A percentile compares a stretch with the other conserved stretches of the same genome.
Conservation (phyloP, 2,329 filamentous ascomycete genomes). For the Aspergillus thermomutatus region DNA sequence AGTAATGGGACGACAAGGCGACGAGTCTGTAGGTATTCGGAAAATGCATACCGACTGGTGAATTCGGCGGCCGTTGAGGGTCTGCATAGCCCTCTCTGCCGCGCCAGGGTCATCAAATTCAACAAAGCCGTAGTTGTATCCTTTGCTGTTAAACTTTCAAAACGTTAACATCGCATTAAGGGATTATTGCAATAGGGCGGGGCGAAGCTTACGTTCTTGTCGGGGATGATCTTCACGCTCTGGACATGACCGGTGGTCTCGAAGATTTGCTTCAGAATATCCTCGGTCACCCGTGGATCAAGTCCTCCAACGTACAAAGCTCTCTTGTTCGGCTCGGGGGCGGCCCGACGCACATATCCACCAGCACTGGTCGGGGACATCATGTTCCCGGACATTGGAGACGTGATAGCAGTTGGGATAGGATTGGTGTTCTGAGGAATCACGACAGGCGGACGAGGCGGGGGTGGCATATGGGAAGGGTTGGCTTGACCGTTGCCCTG, state of each 20-base stretch:
- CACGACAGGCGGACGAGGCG: slow-evolving; percentile 75
- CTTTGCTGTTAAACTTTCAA: slow-evolving; percentile 68
- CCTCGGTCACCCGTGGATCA: slow-evolving; percentile 92
- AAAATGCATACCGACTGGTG: slow-evolving; percentile 78
- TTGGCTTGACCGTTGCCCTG: slow-evolving; percentile 67
- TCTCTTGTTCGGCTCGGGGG: slow-evolving; percentile 97
- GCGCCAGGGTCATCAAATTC: slow-evolving; percentile 98
- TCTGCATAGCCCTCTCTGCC: slow-evolving; percentile 95
- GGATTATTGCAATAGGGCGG: not conserved
- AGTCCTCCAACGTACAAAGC: slow-evolving; percentile 93
- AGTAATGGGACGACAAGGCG: slow-evolving; percentile 7
- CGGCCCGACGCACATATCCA: slow-evolving; percentile 80
- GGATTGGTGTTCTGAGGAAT: slow-evolving; percentile 97
- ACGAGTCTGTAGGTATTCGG: not conserved
- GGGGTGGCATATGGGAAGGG: slow-evolving; percentile 79
- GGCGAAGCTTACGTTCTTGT: slow-evolving; percentile 83
- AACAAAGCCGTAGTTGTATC: slow-evolving; percentile 98
- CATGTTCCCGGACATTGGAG: slow-evolving; percentile 73
- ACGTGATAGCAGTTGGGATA: slow-evolving; percentile 88
- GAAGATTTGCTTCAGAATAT: slow-evolving; percentile 95
- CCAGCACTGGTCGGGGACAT: slow-evolving; percentile 83
- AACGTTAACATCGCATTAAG: slow-evolving; percentile 16
- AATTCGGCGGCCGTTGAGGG: slow-evolving; percentile 89
- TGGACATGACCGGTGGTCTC: slow-evolving; percentile 98
- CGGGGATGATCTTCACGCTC: slow-evolving; percentile 98